Base-by-base conservation (phyloP, 768 basidiomycete species). In the Russula sp. region DNA sequence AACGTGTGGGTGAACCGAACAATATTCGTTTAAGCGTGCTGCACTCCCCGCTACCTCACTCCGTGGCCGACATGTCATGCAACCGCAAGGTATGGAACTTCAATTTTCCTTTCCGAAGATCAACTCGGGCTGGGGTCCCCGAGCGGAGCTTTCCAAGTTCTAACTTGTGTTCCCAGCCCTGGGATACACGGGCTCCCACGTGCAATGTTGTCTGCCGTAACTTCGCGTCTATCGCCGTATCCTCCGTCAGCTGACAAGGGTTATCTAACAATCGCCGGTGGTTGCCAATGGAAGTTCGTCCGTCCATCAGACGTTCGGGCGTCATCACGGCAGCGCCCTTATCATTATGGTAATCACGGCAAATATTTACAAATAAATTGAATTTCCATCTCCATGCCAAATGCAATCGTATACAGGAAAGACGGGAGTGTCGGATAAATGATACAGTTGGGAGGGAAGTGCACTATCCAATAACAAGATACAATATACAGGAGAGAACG, bases 331-430 rank as follows among this genome's bases (percentile, higher is more conserved):
- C 40, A 55, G 48, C 49, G n/a, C 57, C 39, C 48, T 32, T 39
- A 48, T 64, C 39, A 62, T 57, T 62, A 49, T 48, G 20, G 44
- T 64, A 49, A 45, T 14, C 53, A 55, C 34, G 40, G 53, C 63
- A 64, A 66, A 55, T 66, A 66, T 66, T 59, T 66, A 66, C 66
- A 66, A 66, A 66, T 64, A 66, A 63, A 64, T 31, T 54, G 45
- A 54, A 48, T 42, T 45, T 39, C 34, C 13, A 34, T 35, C 47
- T 27, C 27, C 27, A 27, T 27, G 13, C 2, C 4, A 57, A 59
- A 53, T 59, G 49, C 50, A 65, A 58, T 56, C 59, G 63, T 65
- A 47, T 56, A 59, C 62, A 59, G 48, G 58, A 35, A 34, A 47
- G 22, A 18, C 32, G 52, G 42, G 42, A 42, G 6, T 53, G 57